A percentile compares a stretch with the other conserved stretches of the same genome.
Conservation (phyloP, 2,329 filamentous ascomycete genomes). For the Fusarium sp. region DNA sequence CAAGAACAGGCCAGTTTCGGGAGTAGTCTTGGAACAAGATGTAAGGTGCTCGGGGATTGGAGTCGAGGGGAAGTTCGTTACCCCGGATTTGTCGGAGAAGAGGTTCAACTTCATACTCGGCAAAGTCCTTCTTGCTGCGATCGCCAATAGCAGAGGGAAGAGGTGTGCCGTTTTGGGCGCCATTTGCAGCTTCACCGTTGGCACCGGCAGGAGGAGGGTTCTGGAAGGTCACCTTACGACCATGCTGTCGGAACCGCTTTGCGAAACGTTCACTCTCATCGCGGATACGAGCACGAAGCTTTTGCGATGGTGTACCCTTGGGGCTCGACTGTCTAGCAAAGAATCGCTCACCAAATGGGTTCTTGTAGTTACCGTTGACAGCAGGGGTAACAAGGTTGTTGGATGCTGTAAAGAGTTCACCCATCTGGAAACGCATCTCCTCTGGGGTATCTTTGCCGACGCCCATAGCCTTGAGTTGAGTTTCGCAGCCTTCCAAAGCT, state of each 20-base stretch:
- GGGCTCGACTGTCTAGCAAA: constrained; percentile 63
- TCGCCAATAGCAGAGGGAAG: constrained; percentile 51
- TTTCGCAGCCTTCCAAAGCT: constrained; percentile 61
- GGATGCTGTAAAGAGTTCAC: constrained; percentile 64
- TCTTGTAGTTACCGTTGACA: constrained; percentile 67
- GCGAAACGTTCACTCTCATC: constrained; percentile 66
- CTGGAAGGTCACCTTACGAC: constrained; percentile 61
- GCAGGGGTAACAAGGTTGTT: constrained; percentile 67
- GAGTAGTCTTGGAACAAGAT: constrained; percentile 67
- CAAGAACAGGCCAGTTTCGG: constrained; percentile 64
- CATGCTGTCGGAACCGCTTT: constrained; percentile 61
- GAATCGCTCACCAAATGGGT: constrained; percentile 64
- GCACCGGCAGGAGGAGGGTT: constrained; percentile 33
- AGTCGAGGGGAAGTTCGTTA: constrained; percentile 65
- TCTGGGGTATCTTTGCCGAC: constrained; percentile 63
- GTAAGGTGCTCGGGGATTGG: constrained; percentile 65
- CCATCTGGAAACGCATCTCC: constrained; percentile 66
- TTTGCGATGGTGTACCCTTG: constrained; percentile 63
- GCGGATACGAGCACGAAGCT: constrained; percentile 62
- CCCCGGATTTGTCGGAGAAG: constrained; percentile 63
- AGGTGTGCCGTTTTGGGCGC: constrained; percentile 21
- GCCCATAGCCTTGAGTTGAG: constrained; percentile 63
- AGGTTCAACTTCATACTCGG: constrained; percentile 61
- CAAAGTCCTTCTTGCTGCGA: constrained; percentile 61
- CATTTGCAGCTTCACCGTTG: constrained; percentile 25